Conservation (phyloP, 257 asterid genomes). For the Catharanthus roseus region DNA sequence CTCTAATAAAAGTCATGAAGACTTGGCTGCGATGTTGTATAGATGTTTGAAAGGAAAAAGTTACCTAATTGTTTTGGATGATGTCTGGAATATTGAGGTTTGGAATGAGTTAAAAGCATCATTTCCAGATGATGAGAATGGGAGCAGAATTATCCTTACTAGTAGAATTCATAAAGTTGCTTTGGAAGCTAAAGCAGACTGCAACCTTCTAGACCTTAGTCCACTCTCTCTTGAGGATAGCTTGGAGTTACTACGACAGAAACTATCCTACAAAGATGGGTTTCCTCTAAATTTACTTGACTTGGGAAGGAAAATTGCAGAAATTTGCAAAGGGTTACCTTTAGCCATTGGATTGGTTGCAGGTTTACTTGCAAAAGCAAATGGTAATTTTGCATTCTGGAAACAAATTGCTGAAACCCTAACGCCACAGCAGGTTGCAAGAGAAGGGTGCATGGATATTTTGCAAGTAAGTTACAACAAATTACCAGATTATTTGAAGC, state of each 20-base stretch:
- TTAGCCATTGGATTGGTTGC: slow-evolving; percentile 3
- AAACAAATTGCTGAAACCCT: slow-evolving; percentile 2
- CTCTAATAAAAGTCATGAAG: background rate
- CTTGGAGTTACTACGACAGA: slow-evolving; percentile 5
- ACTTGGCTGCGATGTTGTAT: background rate
- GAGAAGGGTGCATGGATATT: slow-evolving; percentile 1
- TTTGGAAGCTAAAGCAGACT: background rate
- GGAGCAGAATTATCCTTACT: slow-evolving; percentile 15
- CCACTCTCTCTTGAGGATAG: slow-evolving; percentile 13
- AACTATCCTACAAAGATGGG: background rate
- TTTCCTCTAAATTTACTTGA: background rate
- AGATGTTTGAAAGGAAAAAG: background rate
- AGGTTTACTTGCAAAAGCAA: slow-evolving; percentile 2
- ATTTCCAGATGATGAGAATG: slow-evolving; percentile 6
- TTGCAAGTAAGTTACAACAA: slow-evolving; percentile 1
- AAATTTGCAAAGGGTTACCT: slow-evolving; percentile 4
- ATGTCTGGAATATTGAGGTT: slow-evolving; percentile 12
- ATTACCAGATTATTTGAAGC: slow-evolving; percentile 11
- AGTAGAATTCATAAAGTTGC: slow-evolving; percentile 9
- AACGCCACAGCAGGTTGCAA: background rate
- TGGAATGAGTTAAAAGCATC: slow-evolving; percentile 8
- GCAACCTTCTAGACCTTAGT: background rate
- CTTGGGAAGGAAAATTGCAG: background rate
- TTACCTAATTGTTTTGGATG: slow-evolving; percentile 18
- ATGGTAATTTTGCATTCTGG: background rate